Evolutionary conservation across 2,329 filamentous ascomycete species (phyloP), one percentile per base, ranked within the genome.

Genomic region (Colletotrichum musae): DNA sequence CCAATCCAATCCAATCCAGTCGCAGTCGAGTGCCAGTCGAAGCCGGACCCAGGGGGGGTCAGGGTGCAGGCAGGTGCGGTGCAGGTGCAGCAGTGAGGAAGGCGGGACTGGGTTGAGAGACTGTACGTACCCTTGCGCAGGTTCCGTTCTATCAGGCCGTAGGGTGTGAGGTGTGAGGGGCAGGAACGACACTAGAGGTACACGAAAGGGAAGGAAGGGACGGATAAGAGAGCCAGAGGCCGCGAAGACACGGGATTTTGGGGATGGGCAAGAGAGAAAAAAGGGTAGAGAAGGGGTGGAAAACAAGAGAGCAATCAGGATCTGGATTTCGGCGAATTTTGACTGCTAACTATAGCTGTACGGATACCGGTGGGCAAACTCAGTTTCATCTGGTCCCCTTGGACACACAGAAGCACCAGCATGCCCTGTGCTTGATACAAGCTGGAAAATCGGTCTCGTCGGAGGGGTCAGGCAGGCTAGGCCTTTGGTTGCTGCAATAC

Each of bases 361-460:
- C 3, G 16, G 61, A 24, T 16, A 9, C 28, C 32, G 26, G 24
- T 59, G 51, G 43, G 43, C 56, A 67, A 50, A 56, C 21, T 65
- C 48, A 43, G 66, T 65, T 68, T 65, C 66, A 59, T 69, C 66
- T 60, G 66, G 54, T 59, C 62, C 36, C 28, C 26, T 16, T 58
- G 52, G 57, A n/a, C 45, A 69, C 52, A 28, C 32, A 16, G 39
- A 48, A 48, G 28, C 28, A 32, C 28, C 28, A 32, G 28, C 28
- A 32, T 32, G 28, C 28, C 28, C 28, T 32, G 28, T 32, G 28
- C 28, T 32, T 32, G 28, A 32, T 2, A 6, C 28, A 32, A 32
- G 28, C 28, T 32, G 28, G 28, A 32, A 32, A 32, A 9, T 32
- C 28, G 28, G 28, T 9, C 28, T 7, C 7, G 28, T 32, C 28